Evolutionary conservation across 2,329 filamentous ascomycete genomes (phyloP).

Genomic region (Scedosporium boydii): DNA sequence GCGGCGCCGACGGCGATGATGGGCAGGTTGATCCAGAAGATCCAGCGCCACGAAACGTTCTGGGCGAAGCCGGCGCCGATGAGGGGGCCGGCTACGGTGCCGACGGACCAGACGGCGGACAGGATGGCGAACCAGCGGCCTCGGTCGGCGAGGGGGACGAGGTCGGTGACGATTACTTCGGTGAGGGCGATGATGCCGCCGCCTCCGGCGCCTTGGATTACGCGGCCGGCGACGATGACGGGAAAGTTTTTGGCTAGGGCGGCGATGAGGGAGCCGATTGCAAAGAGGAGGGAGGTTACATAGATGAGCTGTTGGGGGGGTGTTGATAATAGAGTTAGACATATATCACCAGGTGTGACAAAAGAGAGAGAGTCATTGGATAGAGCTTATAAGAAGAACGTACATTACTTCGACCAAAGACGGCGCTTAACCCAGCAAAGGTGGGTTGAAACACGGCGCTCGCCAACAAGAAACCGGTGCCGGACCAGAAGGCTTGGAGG

Average conservation of each 20-base stretch:
- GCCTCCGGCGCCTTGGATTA: conserved; percentile 25
- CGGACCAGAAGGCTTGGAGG: conserved; percentile 61
- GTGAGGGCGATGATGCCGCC: conserved; percentile 23
- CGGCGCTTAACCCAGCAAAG: conserved; percentile 25
- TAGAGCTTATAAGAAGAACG: background rate
- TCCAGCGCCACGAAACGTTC: conserved; percentile 21
- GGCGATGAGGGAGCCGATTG: conserved; percentile 29
- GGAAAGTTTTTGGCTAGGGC: conserved; percentile 20
- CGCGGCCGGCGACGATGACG: conserved; percentile 22
- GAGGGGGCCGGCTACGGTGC: conserved; percentile 29
- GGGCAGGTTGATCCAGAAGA: conserved; percentile 26
- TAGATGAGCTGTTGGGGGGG: conserved; percentile 14
- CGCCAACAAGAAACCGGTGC: conserved; percentile 59
- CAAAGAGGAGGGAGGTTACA: conserved; percentile 21
- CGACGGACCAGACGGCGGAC: conserved; percentile 43
- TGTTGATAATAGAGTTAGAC: background rate
- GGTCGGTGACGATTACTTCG: conserved; percentile 24
- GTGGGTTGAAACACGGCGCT: conserved; percentile 51
- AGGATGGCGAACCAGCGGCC: conserved; percentile 28
- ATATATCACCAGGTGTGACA: background rate
- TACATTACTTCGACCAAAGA: conserved; percentile 22
- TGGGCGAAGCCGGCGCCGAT: conserved; percentile 17
- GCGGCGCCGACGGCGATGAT: conserved; percentile 16
- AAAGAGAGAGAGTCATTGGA: background rate
- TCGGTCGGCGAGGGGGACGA: conserved; percentile 30